Percentiles rank a stretch among this genome's conserved stretches.
phyloP scores from a whole-genome alignment of 2,329 filamentous ascomycete genomes.

The Penicillium glabrum region DNA sequence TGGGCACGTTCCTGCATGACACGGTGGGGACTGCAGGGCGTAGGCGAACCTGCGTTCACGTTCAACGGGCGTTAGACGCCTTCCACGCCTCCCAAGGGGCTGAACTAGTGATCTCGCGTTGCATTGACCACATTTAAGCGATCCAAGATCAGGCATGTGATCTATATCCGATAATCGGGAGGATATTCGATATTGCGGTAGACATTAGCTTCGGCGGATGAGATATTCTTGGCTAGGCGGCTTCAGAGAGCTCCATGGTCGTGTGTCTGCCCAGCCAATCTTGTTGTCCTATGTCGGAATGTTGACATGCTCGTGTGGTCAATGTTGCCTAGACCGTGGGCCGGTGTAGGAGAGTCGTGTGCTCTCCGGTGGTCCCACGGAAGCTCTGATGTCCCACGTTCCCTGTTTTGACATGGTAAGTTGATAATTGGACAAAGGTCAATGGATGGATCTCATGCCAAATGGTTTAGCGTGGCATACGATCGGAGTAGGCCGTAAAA shows the following conservation, averaged over 20 bases:
- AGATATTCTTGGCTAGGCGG: neutral
- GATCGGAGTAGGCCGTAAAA: neutral
- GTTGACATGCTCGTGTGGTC: neutral
- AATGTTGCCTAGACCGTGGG: neutral
- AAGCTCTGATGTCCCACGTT: neutral
- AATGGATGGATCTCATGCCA: neutral
- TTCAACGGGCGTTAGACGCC: neutral
- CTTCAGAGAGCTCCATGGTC: neutral
- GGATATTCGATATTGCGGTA: neutral
- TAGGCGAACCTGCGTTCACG: neutral
- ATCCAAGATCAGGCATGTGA: neutral
- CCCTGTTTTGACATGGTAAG: neutral
- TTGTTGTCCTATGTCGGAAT: neutral
- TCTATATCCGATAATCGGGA: neutral
- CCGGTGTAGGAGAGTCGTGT: neutral
- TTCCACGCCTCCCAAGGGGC: neutral
- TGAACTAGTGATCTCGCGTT: neutral
- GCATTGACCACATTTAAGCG: neutral
- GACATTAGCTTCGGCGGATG: neutral
- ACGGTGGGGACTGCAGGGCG: neutral
- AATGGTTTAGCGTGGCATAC: neutral
- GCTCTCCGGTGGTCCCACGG: neutral
- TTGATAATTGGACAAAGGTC: neutral
- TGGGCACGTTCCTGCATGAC: constrained; percentile 4
- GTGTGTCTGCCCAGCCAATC: neutral